Evolutionary conservation across 2,329 filamentous ascomycete genomes (phyloP).

Genomic region (Ophiobolus disseminans): DNA sequence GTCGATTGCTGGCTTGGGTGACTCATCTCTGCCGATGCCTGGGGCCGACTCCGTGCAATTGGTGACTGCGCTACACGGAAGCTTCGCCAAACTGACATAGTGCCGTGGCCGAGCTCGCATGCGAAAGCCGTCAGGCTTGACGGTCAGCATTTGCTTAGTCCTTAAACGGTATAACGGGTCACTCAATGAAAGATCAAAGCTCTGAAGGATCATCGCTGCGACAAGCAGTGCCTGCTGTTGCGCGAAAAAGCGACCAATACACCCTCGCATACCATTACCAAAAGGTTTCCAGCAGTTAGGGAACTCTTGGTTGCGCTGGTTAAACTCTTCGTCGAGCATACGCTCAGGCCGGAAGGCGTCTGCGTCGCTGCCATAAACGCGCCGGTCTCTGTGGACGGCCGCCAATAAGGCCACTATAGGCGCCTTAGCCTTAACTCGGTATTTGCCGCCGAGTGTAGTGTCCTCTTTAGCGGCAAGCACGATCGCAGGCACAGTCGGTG

Average conservation of each 20-base stretch:
- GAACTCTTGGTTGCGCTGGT: slow-evolving; percentile 47
- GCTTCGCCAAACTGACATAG: slow-evolving; percentile 38
- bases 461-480: slow-evolving; percentile 41
- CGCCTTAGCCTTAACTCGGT: slow-evolving; percentile 44
- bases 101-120: slow-evolving; percentile 47
- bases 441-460: slow-evolving; percentile 47
- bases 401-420: slow-evolving; percentile 41
- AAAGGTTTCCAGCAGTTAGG: slow-evolving; percentile 61
- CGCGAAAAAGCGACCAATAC: slow-evolving; percentile 62
- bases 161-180: slow-evolving; percentile 54
- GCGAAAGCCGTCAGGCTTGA: slow-evolving; percentile 53
- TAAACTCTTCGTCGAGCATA: slow-evolving; percentile 55
- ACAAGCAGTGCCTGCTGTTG: slow-evolving; percentile 61
- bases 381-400: slow-evolving; percentile 51
- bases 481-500: slow-evolving; percentile 62
- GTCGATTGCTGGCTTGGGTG: too few species aligned
- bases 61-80: slow-evolving; percentile 35
- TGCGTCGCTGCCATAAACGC: slow-evolving; percentile 54
- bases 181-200: slow-evolving; percentile 53
- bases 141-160: slow-evolving; percentile 54
- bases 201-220: slow-evolving; percentile 53
- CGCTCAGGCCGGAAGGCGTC: slow-evolving; percentile 56
- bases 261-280: slow-evolving; percentile 60
- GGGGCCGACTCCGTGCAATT: slow-evolving; percentile 24
- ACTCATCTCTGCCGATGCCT: slow-evolving; percentile 8